Evolutionary conservation across 192 early-diverging fungal species (phyloP).

Genomic region (Coemansia sp.): DNA sequence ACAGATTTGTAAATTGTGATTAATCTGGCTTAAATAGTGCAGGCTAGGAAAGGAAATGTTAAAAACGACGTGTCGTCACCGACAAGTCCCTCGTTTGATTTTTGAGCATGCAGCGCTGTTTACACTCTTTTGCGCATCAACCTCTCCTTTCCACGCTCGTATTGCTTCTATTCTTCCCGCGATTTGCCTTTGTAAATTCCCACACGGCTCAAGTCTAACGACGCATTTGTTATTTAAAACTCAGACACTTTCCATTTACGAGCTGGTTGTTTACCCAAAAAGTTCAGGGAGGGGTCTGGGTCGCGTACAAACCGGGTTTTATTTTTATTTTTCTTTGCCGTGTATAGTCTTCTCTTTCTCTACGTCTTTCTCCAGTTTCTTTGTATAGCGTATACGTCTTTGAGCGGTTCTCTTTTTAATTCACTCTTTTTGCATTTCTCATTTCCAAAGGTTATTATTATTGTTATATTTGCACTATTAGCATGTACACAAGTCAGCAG

Average conservation of each 20-base stretch:
- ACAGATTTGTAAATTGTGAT: slow-evolving; percentile 1
- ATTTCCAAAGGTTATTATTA: background rate
- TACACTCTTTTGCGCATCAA: too few species aligned
- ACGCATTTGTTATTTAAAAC: slow-evolving; percentile 5
- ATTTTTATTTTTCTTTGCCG: too few species aligned
- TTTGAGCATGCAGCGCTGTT: too few species aligned
- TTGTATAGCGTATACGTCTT: slow-evolving; percentile 3
- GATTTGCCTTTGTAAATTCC: slow-evolving; percentile 3
- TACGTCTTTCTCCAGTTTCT: background rate
- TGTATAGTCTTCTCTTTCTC: too few species aligned
- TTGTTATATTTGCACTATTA: slow-evolving; percentile 14
- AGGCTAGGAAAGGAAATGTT: background rate
- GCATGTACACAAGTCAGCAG: slow-evolving; percentile 46
- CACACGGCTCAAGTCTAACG: background rate
- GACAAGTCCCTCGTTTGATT: too few species aligned
- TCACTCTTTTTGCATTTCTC: slow-evolving; percentile 4
- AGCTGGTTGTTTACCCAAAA: background rate
- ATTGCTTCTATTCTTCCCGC: background rate
- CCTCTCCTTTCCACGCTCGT: background rate
- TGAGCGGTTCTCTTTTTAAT: slow-evolving; percentile 1
- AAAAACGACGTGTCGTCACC: background rate
- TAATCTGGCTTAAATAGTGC: background rate
- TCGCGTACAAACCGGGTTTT: too few species aligned
- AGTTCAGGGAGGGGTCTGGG: too few species aligned
- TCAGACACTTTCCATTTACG: background rate